A percentile compares a stretch with the other conserved stretches of the same genome.
These are phyloP conservation scores for Irpex sp. DNA, from an alignment of 1,284 basidiomycete species.

Conservation along the genomic window DNA sequence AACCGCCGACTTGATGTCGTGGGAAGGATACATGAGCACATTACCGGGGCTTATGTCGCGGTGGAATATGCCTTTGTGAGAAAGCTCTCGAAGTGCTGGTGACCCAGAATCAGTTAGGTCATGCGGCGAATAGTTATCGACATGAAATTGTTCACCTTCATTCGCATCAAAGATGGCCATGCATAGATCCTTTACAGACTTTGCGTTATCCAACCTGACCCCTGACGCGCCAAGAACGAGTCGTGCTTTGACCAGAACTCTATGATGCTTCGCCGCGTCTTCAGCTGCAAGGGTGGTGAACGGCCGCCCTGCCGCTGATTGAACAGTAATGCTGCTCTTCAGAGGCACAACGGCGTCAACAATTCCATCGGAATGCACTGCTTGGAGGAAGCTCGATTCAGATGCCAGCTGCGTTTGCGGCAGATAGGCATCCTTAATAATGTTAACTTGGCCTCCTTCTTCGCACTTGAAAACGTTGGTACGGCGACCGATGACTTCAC, in stretches of 20 bases:
- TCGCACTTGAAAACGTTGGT: background rate
- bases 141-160: background rate
- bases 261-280: background rate
- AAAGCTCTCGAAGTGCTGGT: background rate
- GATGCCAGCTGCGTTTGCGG: background rate
- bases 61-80: background rate
- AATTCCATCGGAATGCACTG: background rate
- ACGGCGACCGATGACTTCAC: background rate
- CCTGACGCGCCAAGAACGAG: background rate
- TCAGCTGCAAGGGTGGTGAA: background rate
- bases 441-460: background rate
- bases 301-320: background rate
- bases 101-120: background rate
- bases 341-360: background rate
- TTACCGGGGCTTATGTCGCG: background rate
- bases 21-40: background rate
- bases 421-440: background rate
- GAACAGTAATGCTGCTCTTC: background rate
- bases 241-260: background rate
- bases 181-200: background rate
- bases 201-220: background rate
- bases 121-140: background rate
- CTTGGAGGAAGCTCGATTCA: background rate
- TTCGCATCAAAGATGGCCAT: background rate
- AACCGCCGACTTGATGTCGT: background rate